These are phyloP conservation scores for Talaromyces sp. DNA, from an alignment of 2,329 filamentous ascomycete species.

Conservation along the genomic window DNA sequence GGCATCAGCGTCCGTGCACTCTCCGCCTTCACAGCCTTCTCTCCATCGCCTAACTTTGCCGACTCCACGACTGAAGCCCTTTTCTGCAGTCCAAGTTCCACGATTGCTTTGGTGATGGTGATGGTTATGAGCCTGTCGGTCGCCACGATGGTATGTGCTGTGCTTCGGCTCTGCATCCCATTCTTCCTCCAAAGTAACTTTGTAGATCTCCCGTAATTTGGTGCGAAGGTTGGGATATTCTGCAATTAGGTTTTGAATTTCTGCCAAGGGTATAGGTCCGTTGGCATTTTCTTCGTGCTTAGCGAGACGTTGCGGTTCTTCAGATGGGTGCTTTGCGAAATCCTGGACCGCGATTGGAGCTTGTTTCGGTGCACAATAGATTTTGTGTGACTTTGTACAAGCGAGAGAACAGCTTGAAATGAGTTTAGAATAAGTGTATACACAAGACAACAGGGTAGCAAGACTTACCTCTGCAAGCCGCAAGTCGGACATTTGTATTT, in stretches of 20 bases:
- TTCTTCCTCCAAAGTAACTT: slow-evolving; percentile 38
- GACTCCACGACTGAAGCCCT: slow-evolving; percentile 42
- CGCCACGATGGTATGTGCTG: not conserved
- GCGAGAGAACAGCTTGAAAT: slow-evolving; percentile 42
- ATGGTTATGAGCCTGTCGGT: slow-evolving; percentile 22
- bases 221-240: slow-evolving; percentile 38
- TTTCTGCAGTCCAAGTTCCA: slow-evolving; percentile 41
- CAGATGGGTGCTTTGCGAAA: slow-evolving; percentile 13
- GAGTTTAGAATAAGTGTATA: not conserved
- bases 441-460: not conserved
- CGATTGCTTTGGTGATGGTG: slow-evolving; percentile 22
- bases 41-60: slow-evolving; percentile 38
- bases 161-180: slow-evolving; percentile 33
- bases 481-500: slow-evolving; percentile 42
- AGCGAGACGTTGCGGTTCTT: slow-evolving; percentile 8
- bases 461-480: slow-evolving; percentile 35
- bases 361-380: slow-evolving; percentile 35
- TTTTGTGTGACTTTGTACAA: slow-evolving; percentile 46
- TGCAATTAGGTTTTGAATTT: slow-evolving; percentile 38
- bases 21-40: slow-evolving; percentile 35
- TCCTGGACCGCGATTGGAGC: slow-evolving; percentile 19
- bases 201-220: slow-evolving; percentile 43
- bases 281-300: not conserved
- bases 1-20: slow-evolving; percentile 29
- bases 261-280: slow-evolving; percentile 26